Base-by-base conservation (phyloP, 1,284 basidiomycete species). In the Cronartium ribicola region DNA sequence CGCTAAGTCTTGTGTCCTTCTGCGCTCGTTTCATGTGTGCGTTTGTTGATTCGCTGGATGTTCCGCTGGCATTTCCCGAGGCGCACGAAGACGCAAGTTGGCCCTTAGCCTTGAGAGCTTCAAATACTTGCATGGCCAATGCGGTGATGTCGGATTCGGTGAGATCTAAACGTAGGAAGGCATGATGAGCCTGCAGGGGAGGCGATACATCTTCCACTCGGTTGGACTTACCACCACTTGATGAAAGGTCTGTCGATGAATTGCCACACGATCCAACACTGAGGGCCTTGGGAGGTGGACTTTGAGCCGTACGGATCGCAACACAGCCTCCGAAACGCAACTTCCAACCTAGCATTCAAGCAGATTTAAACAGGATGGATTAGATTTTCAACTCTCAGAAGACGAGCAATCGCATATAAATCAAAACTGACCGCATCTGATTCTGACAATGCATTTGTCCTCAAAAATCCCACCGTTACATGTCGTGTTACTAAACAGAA, bases 321-420 rank as follows among this genome's bases (percentile, higher is more conserved):
- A 72, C 51, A 59, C 69, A 72, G 46, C 69, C 69, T 22, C 69
- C 69, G 39, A 72, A 72, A 2, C 69, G 69, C 3, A 57, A 39
- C 22, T 65, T 64, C 46, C 51, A 72, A 39, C 69, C 69, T 72
- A 20, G 0, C 1, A 14, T 13, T 14, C 20, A 55, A 29, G 17
- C 3, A 57, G 8, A 5, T 17, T n/a, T 17, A 6, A 14, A 13
- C 17, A 51, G 5, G 22, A 20, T 51, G 13, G 0, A 51, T 51
- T 51, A 61, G 57, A 61, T 61, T n/a, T 10, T 3, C 0, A 61
- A 36, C 59, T 61, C 20, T 20, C 6, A 40, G 5, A 36, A 4
- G 5, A 22, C 13, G 13, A 20, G 20, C 59, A 13, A n/a, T 36
- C 17, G 29, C 14, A 64, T 20, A 13, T 4, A 3, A 6, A 67